Conservation (phyloP, 305 asterid species). For the Andrographis paniculata region DNA sequence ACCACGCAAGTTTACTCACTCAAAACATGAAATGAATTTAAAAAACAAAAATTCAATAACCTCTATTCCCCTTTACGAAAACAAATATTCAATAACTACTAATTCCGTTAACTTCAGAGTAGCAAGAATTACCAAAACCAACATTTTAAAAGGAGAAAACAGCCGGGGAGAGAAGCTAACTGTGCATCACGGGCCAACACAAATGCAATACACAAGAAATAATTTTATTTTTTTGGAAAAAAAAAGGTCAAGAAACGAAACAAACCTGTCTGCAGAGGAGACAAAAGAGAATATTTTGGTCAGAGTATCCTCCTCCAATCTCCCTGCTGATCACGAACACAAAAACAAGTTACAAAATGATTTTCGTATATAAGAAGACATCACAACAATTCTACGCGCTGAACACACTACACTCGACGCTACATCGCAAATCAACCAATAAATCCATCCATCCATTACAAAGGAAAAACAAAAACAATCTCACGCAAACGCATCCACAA, state of each 20-base stretch:
- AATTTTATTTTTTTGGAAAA: not conserved
- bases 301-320: slow-evolving; percentile 28
- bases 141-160: too few relatives aligned
- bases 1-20: too few relatives aligned
- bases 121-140: too few relatives aligned
- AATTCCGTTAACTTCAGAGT: too few relatives aligned
- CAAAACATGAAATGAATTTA: too few relatives aligned
- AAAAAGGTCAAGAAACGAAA: not conserved
- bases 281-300: slow-evolving; percentile 24
- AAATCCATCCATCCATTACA: too few relatives aligned
- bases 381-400: slow-evolving; percentile 5
- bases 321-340: slow-evolving; percentile 24
- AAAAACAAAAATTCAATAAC: too few relatives aligned
- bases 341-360: slow-evolving; percentile 2
- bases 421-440: too few relatives aligned
- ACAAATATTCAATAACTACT: too few relatives aligned
- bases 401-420: too few relatives aligned
- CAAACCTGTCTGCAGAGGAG: slow-evolving; percentile 46
- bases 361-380: not conserved
- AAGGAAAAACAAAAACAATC: not conserved
- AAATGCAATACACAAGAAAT: not conserved
- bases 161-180: too few relatives aligned
- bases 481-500: not conserved
- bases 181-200: not conserved
- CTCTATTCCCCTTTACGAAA: too few relatives aligned